Evolutionary conservation across 805 yeast species (phyloP), one percentile per base, ranked within the genome.

Genomic region (Kuraishia ogatae): DNA sequence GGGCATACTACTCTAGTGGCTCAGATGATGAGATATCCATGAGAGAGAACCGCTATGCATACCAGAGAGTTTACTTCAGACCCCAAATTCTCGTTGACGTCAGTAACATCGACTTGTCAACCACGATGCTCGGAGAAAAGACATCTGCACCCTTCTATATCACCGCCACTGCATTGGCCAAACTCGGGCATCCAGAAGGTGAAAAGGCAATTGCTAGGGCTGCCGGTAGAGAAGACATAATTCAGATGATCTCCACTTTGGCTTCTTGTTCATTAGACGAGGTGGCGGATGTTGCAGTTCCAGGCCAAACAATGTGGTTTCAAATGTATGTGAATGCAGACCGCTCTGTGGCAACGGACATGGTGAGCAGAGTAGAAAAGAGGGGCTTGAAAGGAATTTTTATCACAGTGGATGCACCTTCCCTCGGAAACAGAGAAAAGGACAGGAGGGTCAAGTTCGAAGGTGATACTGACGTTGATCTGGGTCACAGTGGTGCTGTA

Each of bases 1-100:
- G 97, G 96, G 94, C 94, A 15, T 93, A 93, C 70, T 93, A 91
- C 67, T 86, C 96, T 2, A 82, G 91, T 39, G 98, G 93, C 10
- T 80, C 96, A 19, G 97, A 93, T 69, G 98, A 93, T 68, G 98
- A 93, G 72, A 81, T 93, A 61, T 80, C 97, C 1, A 67, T 88
- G 64, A 80, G 98, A 61, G 97, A 92, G 65, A 93, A 93, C 72
- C 97, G 91, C 68, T 78, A 83, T 53, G 96, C 97, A 2, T 93
- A 82, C 72, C 96, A 89, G 65, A 75, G 96, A 29, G 81, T 92
- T 53, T 91, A 87, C 72, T 93, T 93, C 76, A 84, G 87, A 60
- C 98, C 98, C 15, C 76, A 82, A 55, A 78, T 93, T 17, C 73
- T 92, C 55, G 89, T 91, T 17, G 90, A 93, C 69, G 97, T 93